Percentiles rank a stretch among this genome's conserved stretches.
Conservation (phyloP, 129 eudicot genomes). For the Logfia minima region DNA sequence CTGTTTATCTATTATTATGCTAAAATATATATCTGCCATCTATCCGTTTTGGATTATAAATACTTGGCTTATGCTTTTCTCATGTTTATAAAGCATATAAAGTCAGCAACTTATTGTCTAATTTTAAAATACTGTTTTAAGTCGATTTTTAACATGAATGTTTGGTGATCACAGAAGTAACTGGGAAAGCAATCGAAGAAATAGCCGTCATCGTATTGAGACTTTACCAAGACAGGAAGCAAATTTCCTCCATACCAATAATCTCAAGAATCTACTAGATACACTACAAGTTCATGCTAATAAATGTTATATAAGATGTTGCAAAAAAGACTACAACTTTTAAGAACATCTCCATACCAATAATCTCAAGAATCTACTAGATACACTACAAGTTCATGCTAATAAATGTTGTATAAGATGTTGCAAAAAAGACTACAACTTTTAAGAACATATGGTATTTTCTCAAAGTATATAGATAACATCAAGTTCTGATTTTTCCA, state of each 20-base stretch:
- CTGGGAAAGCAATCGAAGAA: constrained; percentile 79
- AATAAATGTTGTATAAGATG: constrained; percentile 10
- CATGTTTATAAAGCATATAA: background rate
- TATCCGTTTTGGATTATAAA: background rate
- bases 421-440: background rate
- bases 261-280: constrained; percentile 61
- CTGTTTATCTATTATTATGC: background rate
- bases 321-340: background rate
- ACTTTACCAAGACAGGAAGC: constrained; percentile 62
- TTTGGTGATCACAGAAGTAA: constrained; percentile 54
- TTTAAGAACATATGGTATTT: background rate
- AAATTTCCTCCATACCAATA: constrained; percentile 47
- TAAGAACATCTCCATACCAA: constrained; percentile 51
- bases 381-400: constrained; percentile 14
- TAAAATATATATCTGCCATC: background rate
- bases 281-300: constrained; percentile 10
- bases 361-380: constrained; percentile 62
- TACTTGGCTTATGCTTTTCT: background rate
- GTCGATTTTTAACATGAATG: background rate
- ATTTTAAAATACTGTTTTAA: background rate
- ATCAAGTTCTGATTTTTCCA: background rate
- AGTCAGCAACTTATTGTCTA: background rate
- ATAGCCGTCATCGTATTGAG: constrained; percentile 64
- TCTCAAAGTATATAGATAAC: background rate
- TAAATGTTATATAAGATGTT: constrained; percentile 14